These are phyloP conservation scores for Neurospora africana DNA, from an alignment of 495 filamentous ascomycete genomes.

Conservation along the genomic window DNA sequence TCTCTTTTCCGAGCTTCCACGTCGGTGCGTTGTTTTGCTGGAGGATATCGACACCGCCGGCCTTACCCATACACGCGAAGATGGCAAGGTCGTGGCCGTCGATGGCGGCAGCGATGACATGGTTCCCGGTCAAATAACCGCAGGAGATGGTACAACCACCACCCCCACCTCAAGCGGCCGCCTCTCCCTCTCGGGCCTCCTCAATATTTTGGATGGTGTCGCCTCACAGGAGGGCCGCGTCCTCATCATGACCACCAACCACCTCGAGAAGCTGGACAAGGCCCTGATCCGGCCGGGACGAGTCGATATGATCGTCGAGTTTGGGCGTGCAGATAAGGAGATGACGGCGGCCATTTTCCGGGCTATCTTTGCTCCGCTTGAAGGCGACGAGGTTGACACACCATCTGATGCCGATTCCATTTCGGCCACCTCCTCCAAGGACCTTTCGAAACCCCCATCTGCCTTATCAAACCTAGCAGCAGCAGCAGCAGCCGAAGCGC, in stretches of 20 bases:
- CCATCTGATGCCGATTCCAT: conserved; percentile 9
- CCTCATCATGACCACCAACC: conserved; percentile 80
- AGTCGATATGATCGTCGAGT: conserved; percentile 64
- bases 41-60: conserved; percentile 67
- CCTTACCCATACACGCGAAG: conserved; percentile 50
- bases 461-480: neutral
- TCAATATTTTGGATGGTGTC: conserved; percentile 78
- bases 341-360: conserved; percentile 39
- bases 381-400: conserved; percentile 22
- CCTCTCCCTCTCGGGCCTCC: conserved; percentile 63
- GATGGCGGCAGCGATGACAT: conserved; percentile 27
- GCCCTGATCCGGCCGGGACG: conserved; percentile 69
- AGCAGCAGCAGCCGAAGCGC: conserved; percentile 7
- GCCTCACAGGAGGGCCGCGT: conserved; percentile 65
- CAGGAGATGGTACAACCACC: conserved; percentile 11
- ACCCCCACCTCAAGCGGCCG: conserved; percentile 14
- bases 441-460: too few species aligned
- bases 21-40: conserved; percentile 59
- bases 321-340: conserved; percentile 39
- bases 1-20: conserved; percentile 59
- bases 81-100: conserved; percentile 38
- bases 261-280: conserved; percentile 62
- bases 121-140: conserved; percentile 19
- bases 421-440: neutral
- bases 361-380: conserved; percentile 37